phyloP scores from a whole-genome alignment of 305 asterid species.

The Rubia occidens region DNA sequence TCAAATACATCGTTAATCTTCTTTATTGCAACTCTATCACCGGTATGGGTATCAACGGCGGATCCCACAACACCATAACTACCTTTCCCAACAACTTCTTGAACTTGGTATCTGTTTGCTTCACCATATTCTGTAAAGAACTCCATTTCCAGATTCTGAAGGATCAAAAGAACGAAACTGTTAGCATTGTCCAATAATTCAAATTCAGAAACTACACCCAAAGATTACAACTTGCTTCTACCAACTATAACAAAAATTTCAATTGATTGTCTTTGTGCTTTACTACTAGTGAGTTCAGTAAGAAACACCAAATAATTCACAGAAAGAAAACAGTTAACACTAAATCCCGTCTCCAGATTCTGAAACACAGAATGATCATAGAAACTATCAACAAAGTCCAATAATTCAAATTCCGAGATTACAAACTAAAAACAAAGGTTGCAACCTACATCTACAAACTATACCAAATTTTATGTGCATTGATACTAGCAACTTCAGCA shows the following conservation, averaged over 20 bases:
- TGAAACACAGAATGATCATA: no score
- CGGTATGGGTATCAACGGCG: conserved; percentile 40
- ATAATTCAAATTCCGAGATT: no score
- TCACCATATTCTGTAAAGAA: conserved; percentile 47
- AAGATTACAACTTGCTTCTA: not conserved
- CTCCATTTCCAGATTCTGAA: conserved; percentile 31
- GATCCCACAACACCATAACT: conserved; percentile 48
- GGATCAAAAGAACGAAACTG: conserved; percentile 7
- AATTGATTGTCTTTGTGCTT: not conserved
- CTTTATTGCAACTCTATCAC: conserved; percentile 47
- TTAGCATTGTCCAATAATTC: not conserved
- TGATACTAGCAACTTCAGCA: not conserved
- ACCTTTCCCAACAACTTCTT: conserved; percentile 46
- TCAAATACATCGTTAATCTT: conserved; percentile 47
- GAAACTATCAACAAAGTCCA: no score
- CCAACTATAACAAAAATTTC: not conserved
- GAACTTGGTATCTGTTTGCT: conserved; percentile 39
- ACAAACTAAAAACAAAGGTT: no score
- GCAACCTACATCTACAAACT: not conserved
- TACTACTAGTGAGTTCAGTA: not conserved
- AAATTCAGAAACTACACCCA: not conserved
- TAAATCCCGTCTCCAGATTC: no score
- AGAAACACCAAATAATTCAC: not conserved
- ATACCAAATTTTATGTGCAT: not conserved
- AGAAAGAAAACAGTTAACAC: not conserved